Base-by-base conservation (phyloP, 352 stramenopile genomes). In the Aphanomyces astaci region DNA sequence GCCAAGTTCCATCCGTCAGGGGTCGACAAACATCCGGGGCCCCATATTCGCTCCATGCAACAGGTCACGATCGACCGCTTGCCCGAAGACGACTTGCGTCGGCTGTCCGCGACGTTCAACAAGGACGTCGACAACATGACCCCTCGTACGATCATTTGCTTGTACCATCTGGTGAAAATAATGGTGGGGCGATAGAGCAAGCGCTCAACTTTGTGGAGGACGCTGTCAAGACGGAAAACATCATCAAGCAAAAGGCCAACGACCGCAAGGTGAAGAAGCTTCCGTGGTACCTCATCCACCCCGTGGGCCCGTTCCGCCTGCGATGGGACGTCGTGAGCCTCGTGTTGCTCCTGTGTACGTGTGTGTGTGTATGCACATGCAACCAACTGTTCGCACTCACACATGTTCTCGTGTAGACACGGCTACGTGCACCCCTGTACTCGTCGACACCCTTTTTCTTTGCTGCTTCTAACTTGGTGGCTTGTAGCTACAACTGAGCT, bases 191-290 rank as follows among this genome's bases (percentile, higher is more conserved):
- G 19, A n/a, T 59, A 90, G 82, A 84, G 3, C 82, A 93, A 77
- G 82, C 85, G 0, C 72, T 91, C 33, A 76, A 86, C 63, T 90
- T 93, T 75, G 85, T 90, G 24, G 80, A 91, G 68, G 76, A 79
- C 1, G 82, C 79, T 5, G 87, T 79, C 5, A 84, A 82, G 60
- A 86, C 94, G 15, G 86, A 87, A 43, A 83, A 87, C 51, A 88
- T 94, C 45, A 89, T 96, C 52, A 95, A 92, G 66, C 86, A 95
- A 63, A 88, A 89, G 56, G 83, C 87, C 52, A 76, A 89, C 48
- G 81, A 87, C n/a, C 88, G 92, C 59, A 82, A 96, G 51, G 86
- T 94, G 32, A 82, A 78, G 7, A 89, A 67, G 43, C 80, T 98
- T 13, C 85, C 82, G 1, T 82, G 75, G 70, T 91, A 82, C 55